Base-by-base conservation (phyloP, 1,139 yeast genomes). In the Candida smagusa region DNA sequence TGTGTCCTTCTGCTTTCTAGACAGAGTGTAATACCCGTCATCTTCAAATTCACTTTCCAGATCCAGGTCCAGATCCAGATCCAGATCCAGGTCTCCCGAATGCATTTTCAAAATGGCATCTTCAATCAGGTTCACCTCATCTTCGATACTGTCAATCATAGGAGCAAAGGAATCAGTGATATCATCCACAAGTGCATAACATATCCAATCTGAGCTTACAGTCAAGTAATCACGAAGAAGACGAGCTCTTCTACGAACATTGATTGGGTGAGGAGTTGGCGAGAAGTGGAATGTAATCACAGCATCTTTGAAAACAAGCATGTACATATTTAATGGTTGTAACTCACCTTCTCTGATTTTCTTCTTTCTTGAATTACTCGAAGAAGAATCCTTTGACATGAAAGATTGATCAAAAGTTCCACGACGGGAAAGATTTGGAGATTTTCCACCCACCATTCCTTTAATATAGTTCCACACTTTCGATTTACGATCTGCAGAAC, bases 91-190 rank as follows among this genome's bases (percentile, higher is more conserved):
- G 29, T 73, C 81, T 1, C 83, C 83, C 9, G 88, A 81, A 57
- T 89, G 95, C 94, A 90, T 84, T 39, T 75, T 73, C 48, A 90
- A 68, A 41, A 92, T 92, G 7, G 90, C 84, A 56, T 92, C 97
- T 52, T 92, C 98, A 43, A 92, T 92, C 11, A 80, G 74, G 56
- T 89, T 89, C 9, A 92, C 95, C 52, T 92, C 98, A 39, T 83
- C 87, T 56, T 92, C 97, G 37, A 92, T 88, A 33, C 92, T 79
- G 43, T 87, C 95, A 48, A 92, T 90, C 82, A 92, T 81, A 1
- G 98, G 98, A 0, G 95, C 97, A 70, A 88, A 92, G 0, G 95
- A 94, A 68, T 92, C 98, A 1, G 97, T 90, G 45, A 92, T 88
- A 58, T 92, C 97, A 66, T 92, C 98, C 54, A 92, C 89, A 46